Conservation (phyloP, 768 basidiomycete species). For the Naganishia vaughanmartiniae region DNA sequence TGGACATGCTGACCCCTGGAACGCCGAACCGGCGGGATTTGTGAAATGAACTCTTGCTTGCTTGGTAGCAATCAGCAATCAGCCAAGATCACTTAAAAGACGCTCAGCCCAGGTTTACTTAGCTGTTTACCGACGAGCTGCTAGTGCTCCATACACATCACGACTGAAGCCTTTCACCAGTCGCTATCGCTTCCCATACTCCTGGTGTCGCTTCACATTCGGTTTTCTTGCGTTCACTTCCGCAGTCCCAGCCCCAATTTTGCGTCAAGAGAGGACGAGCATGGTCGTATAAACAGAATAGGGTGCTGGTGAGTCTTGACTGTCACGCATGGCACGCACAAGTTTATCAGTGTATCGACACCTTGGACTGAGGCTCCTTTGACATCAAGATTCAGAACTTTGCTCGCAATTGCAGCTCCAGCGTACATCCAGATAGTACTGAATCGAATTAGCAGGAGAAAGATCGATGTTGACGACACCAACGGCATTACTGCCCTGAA, state of each 20-base stretch:
- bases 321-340: not conserved
- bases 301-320: not conserved
- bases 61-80: not conserved
- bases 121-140: too few relatives aligned
- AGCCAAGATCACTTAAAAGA: not conserved
- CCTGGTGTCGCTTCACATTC: too few relatives aligned
- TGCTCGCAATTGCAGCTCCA: not conserved
- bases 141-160: too few relatives aligned
- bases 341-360: not conserved
- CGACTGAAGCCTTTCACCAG: too few relatives aligned
- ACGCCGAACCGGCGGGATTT: not conserved
- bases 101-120: not conserved
- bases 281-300: not conserved
- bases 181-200: too few relatives aligned
- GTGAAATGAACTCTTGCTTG: not conserved
- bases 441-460: not conserved
- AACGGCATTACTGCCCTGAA: not conserved
- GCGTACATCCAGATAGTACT: not conserved
- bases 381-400: not conserved
- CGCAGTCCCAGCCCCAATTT: not conserved
- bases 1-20: not conserved
- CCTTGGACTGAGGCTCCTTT: not conserved
- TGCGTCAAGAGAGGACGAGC: not conserved
- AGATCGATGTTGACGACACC: not conserved
- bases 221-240: too few relatives aligned